Conservation (phyloP, 2,329 filamentous ascomycete species). For the Metarhizium guizhouense region DNA sequence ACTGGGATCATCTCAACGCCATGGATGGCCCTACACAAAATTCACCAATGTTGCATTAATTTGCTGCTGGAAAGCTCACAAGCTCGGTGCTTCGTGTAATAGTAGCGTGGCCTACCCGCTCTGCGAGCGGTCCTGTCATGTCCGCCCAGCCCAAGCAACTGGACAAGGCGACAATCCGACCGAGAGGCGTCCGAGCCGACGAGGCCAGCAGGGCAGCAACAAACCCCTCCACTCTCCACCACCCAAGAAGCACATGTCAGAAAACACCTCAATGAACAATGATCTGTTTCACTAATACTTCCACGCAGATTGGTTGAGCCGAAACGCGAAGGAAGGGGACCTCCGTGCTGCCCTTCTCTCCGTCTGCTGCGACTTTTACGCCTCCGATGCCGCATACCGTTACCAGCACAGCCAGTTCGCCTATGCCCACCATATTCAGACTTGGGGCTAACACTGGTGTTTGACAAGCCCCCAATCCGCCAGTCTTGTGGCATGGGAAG, state of each 20-base stretch:
- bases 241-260: constrained; percentile 14
- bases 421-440: not conserved
- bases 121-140: not conserved
- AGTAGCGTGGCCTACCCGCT: not conserved
- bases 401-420: not conserved
- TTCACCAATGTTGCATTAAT: not conserved
- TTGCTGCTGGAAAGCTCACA: not conserved
- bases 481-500: not conserved
- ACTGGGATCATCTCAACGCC: constrained; percentile 3
- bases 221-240: constrained; percentile 1
- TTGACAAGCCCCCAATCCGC: not conserved
- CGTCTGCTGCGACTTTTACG: not conserved
- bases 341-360: not conserved
- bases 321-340: not conserved
- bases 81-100: not conserved
- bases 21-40: not conserved
- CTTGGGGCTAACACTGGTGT: not conserved
- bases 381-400: constrained; percentile 4
- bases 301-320: not conserved
- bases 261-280: constrained; percentile 11
- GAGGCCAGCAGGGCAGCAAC: not conserved
- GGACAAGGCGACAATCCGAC: not conserved
- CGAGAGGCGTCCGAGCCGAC: not conserved
- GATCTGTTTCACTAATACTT: not conserved
- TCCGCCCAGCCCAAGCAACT: not conserved